These are phyloP conservation scores for Zostera marina DNA, from an alignment of 116 monocot species.

Conservation along the genomic window DNA sequence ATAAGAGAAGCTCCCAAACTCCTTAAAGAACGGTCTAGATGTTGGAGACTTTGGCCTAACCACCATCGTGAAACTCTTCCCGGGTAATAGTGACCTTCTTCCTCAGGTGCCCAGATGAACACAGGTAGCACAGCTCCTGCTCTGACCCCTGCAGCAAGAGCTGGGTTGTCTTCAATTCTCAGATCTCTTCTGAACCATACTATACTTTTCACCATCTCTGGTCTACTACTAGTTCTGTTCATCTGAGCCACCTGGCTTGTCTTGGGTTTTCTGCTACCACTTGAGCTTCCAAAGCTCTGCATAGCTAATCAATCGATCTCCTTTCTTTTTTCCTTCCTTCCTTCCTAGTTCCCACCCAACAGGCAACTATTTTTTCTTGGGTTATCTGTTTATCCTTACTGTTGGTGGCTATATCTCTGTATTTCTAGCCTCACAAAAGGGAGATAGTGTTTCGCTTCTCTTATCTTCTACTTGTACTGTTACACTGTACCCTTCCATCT, in stretches of 20 bases:
- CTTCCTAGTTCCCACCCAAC: no score
- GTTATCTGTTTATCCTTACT: no score
- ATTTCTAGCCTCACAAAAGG: no score
- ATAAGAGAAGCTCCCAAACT: conserved; percentile 55
- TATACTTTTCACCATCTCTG: conserved; percentile 22
- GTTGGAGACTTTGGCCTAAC: conserved; percentile 65
- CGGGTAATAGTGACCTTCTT: conserved; percentile 72
- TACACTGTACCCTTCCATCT: no score
- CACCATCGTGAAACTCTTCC: conserved; percentile 94
- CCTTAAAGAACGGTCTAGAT: conserved; percentile 62
- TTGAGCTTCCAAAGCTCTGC: neutral
- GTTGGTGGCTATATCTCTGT: no score
- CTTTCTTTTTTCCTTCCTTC: no score
- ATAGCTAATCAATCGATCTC: neutral
- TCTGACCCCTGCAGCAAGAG: conserved; percentile 65
- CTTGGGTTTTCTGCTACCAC: conserved; percentile 4
- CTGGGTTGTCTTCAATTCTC: conserved; percentile 93
- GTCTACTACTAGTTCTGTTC: neutral
- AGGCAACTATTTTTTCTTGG: no score
- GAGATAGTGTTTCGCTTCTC: no score
- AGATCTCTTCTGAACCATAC: conserved; percentile 97
- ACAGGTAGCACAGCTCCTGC: conserved; percentile 49
- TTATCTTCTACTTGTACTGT: no score
- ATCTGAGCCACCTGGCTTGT: no score
- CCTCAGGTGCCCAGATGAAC: conserved; percentile 87